Base-by-base conservation (phyloP, 2,329 filamentous ascomycete genomes). In the Claviceps paspali region DNA sequence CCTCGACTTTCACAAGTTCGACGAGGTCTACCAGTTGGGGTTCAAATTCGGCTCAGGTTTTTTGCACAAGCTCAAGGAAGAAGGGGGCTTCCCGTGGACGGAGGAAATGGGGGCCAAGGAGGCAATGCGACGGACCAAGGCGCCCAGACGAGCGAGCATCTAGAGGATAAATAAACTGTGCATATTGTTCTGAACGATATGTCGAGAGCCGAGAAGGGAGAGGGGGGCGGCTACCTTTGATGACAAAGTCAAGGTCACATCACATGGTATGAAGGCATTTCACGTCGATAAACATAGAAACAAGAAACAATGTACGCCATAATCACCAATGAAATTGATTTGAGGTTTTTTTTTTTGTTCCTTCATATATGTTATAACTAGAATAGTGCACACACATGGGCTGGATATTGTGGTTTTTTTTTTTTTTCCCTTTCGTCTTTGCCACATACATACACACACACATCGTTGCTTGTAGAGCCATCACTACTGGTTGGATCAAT, bases 1-100 rank as follows among this genome's bases (percentile, higher is more conserved):
- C 1, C 64, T 98, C 22, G 91, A 98, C 41, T 98, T 98, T 64
- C 83, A 78, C 43, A 95, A 93, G 57, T 98, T 98, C 57, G 88
- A 96, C 51, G 92, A 98, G 66, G 88, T 98, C 38, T 94, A 92
- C 52, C 70, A 81, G 47, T 70, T 95, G 9, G 92, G 91, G 1
- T 93, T 94, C 59, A 69, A 73, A 38, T 98, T 79, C 52, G 91
- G 86, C 4, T 79, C 81, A 55, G 75, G 84, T 38, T 95, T 80
- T 54, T 58, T 98, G 45, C 74, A 75, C 37, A 70, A 77, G 47
- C 63, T 96, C 54, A 78, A 77, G 52, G 82, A 82, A 28, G 70
- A 92, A 49, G 88, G 88, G 0, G 70, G 80, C 28, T 60, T 98
- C 47, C 73, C 73, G 18, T 49, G 82, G 32, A 68, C 73, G 35